Conservation (phyloP, 805 yeast genomes). For the Sugiyamaella mastotermitis region DNA sequence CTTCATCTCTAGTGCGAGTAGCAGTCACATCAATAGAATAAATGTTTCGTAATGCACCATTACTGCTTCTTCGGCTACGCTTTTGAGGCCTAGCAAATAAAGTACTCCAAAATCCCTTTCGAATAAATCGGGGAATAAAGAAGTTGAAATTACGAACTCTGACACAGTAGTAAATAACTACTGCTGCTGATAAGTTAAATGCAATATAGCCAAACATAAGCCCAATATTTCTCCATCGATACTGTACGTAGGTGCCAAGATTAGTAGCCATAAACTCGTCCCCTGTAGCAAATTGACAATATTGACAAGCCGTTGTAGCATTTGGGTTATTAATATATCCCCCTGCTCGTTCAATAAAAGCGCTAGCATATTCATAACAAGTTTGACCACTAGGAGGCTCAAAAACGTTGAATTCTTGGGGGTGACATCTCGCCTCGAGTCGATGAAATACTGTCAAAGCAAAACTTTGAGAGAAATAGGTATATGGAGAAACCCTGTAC, state of each 20-base stretch:
- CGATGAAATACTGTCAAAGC: constrained; percentile 39
- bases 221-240: constrained; percentile 52
- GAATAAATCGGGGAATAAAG: no score
- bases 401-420: constrained; percentile 40
- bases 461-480: constrained; percentile 57
- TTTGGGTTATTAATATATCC: constrained; percentile 41
- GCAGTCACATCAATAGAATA: no score
- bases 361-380: constrained; percentile 48
- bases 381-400: constrained; percentile 48
- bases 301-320: constrained; percentile 49
- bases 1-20: no score
- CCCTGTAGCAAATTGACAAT: constrained; percentile 51
- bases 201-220: constrained; percentile 42
- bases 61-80: no score
- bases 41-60: no score
- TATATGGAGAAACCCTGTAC: constrained; percentile 63
- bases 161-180: no score
- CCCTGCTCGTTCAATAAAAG: constrained; percentile 34
- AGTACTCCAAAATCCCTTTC: no score
- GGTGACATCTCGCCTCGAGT: constrained; percentile 40
- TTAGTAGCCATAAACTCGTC: constrained; percentile 43
- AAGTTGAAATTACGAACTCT: no score
- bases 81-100: no score
- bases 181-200: constrained; percentile 35
- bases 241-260: constrained; percentile 5